Percentiles rank a stretch among this genome's conserved stretches.
phyloP scores from a whole-genome alignment of 2,329 filamentous ascomycete species.

The Periconia macrospinosa region DNA sequence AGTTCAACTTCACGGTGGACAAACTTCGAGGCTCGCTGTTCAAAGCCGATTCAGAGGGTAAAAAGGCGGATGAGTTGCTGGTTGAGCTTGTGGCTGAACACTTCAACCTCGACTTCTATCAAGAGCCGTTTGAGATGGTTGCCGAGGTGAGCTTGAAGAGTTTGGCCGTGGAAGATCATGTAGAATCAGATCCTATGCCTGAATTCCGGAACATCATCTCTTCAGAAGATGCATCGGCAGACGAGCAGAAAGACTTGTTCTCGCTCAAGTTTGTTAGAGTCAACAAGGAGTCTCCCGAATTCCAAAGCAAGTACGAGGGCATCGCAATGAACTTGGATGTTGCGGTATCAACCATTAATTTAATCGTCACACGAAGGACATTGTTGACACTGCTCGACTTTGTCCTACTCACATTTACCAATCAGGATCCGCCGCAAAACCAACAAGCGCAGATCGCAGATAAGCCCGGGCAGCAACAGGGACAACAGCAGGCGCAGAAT shows the following conservation, averaged over 20 bases:
- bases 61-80: conserved; percentile 75
- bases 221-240: conserved; percentile 70
- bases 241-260: conserved; percentile 76
- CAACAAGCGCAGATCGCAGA: conserved; percentile 33
- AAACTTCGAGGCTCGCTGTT: conserved; percentile 91
- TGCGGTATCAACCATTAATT: conserved; percentile 90
- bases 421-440: conserved; percentile 54
- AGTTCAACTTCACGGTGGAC: conserved; percentile 96
- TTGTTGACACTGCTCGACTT: conserved; percentile 92
- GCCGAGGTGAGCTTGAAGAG: conserved; percentile 88
- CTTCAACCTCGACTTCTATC: conserved; percentile 85
- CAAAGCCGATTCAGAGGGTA: conserved; percentile 77
- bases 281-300: conserved; percentile 88
- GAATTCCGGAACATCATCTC: conserved; percentile 99
- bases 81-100: conserved; percentile 89
- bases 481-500: conserved; percentile 39
- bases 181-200: conserved; percentile 78
- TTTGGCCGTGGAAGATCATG: conserved; percentile 89
- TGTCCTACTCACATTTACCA: conserved; percentile 86
- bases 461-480: conserved; percentile 37
- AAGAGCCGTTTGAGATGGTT: conserved; percentile 88
- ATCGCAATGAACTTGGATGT: conserved; percentile 92
- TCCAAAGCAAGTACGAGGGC: conserved; percentile 87
- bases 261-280: conserved; percentile 88
- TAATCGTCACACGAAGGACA: conserved; percentile 91